phyloP scores from a whole-genome alignment of 1,284 basidiomycete species.

The Cronartium quercuum region DNA sequence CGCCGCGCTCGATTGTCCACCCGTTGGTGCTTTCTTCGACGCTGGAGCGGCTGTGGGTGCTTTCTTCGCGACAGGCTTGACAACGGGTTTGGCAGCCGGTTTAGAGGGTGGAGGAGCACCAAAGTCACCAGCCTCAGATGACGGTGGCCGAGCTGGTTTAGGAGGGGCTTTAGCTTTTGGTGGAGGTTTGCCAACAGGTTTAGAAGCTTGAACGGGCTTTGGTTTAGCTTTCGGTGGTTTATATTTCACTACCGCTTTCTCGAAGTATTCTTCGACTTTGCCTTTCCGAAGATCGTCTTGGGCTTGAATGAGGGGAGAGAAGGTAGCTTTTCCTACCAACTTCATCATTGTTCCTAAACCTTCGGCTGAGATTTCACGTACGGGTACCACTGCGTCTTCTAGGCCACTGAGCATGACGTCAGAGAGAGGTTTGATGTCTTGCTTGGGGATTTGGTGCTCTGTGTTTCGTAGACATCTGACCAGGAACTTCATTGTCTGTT shows the following conservation, averaged over 20 bases:
- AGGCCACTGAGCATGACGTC: conserved; percentile 70
- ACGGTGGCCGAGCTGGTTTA: conserved; percentile 16
- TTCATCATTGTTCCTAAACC: conserved; percentile 90
- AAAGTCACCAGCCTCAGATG: background rate
- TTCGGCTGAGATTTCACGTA: conserved; percentile 79
- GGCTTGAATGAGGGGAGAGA: conserved; percentile 79
- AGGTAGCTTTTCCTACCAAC: conserved; percentile 87
- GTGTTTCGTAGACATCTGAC: conserved; percentile 67
- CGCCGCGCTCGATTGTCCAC: conserved; percentile 55
- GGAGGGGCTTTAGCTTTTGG: conserved; percentile 12
- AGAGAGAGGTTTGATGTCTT: conserved; percentile 76
- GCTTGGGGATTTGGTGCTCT: conserved; percentile 60
- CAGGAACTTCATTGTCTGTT: conserved; percentile 83
- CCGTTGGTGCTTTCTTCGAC: conserved; percentile 51
- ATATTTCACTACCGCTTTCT: conserved; percentile 77
- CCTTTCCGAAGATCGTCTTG: conserved; percentile 81
- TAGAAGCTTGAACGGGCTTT: conserved; percentile 37
- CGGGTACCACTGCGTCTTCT: conserved; percentile 83
- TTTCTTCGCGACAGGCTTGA: conserved; percentile 56
- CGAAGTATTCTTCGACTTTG: conserved; percentile 91
- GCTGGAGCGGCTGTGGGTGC: conserved; percentile 50
- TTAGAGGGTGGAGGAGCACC: conserved; percentile 10
- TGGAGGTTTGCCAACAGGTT: conserved; percentile 42
- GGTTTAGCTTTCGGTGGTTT: conserved; percentile 60
- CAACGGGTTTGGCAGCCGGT: conserved; percentile 53